Evolutionary conservation across 208 protist species (phyloP).

Genomic region (Leptomonas seymouri): DNA sequence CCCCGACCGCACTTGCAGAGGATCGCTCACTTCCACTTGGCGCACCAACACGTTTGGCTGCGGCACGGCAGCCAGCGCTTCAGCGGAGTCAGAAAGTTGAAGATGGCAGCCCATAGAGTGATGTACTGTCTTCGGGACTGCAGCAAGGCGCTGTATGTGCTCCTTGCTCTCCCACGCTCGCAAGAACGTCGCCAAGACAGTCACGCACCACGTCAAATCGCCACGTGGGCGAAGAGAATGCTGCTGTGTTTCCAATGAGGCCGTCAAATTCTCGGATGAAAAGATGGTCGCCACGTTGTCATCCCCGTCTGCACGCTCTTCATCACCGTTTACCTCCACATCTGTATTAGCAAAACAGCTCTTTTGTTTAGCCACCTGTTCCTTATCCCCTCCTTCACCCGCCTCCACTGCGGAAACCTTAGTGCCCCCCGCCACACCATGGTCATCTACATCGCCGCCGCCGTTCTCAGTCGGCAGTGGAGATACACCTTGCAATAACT

Average conservation of each 20-base stretch:
- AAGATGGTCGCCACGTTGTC: background rate
- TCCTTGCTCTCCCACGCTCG: background rate
- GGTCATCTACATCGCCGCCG: background rate
- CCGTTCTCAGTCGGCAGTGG: slow-evolving; percentile 3
- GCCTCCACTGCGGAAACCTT: too few relatives aligned
- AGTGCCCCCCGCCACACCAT: background rate
- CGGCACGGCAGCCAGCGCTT: too few relatives aligned
- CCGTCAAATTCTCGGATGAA: background rate
- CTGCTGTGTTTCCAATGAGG: too few relatives aligned
- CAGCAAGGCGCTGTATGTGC: background rate
- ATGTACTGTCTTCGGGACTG: too few relatives aligned
- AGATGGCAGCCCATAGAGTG: too few relatives aligned
- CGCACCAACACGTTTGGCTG: background rate
- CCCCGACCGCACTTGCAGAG: too few relatives aligned
- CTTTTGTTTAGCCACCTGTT: too few relatives aligned
- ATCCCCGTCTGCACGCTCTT: background rate
- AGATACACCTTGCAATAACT: background rate
- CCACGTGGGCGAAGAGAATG: background rate
- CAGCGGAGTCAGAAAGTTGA: too few relatives aligned
- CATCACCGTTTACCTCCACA: too few relatives aligned
- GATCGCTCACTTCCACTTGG: background rate
- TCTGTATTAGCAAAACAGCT: too few relatives aligned
- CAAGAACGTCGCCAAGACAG: slow-evolving; percentile 1
- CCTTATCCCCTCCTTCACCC: too few relatives aligned
- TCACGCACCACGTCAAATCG: slow-evolving; percentile 11